Conservation (phyloP, 169 alveolate genomes). For the Plasmodium gallinaceum region DNA sequence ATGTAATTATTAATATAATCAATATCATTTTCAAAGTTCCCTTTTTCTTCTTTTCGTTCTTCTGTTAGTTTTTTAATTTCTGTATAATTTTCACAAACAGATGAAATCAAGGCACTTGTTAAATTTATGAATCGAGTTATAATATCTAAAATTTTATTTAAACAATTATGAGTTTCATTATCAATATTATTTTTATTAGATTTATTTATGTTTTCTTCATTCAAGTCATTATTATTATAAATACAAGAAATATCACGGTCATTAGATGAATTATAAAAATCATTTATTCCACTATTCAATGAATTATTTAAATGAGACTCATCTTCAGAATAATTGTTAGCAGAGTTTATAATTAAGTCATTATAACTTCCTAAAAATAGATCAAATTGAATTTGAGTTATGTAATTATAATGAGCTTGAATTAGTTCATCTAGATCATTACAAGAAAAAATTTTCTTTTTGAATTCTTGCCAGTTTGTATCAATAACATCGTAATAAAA, state of each 20-base stretch:
- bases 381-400: conserved; percentile 53
- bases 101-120: conserved; percentile 51
- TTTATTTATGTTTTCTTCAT: background rate
- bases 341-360: background rate
- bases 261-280: background rate
- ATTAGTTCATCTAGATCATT: conserved; percentile 43
- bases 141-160: conserved; percentile 52
- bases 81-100: conserved; percentile 59
- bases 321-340: background rate
- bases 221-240: background rate
- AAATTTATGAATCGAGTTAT: conserved; percentile 57
- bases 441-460: conserved; percentile 24
- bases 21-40: conserved; percentile 27
- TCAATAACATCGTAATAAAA: conserved; percentile 71
- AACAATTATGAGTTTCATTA: conserved; percentile 41
- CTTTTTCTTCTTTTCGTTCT: conserved; percentile 27
- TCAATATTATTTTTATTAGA: conserved; percentile 6
- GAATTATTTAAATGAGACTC: background rate
- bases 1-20: conserved; percentile 56
- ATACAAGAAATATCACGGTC: background rate
- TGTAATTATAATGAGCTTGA: conserved; percentile 49
- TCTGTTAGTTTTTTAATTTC: conserved; percentile 51
- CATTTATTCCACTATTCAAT: background rate
- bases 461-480: conserved; percentile 57
- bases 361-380: conserved; percentile 36